phyloP scores from a whole-genome alignment of 768 basidiomycete genomes.

The Ramaria sp. region DNA sequence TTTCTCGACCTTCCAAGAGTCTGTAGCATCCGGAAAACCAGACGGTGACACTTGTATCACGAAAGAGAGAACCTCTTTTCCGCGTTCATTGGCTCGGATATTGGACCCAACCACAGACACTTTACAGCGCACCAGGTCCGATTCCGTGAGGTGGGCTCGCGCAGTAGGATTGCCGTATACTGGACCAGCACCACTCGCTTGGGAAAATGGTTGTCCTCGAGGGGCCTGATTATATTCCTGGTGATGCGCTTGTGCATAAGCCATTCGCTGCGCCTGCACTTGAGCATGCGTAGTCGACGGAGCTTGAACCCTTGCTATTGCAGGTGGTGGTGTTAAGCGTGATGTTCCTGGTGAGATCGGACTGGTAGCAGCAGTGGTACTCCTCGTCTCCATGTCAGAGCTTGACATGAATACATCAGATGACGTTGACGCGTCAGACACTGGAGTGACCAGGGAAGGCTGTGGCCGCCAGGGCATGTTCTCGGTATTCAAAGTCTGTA shows the following conservation, averaged over 20 bases:
- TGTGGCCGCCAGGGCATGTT: constrained; percentile 10
- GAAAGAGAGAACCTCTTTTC: constrained; percentile 89
- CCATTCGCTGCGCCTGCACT: constrained; percentile 17
- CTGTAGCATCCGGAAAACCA: constrained; percentile 58
- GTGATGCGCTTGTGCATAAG: constrained; percentile 17
- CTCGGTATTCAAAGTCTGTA: neutral
- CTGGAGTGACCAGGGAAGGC: constrained; percentile 14
- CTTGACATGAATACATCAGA: neutral
- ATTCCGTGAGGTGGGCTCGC: constrained; percentile 25
- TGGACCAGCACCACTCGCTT: neutral
- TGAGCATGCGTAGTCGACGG: constrained; percentile 12
- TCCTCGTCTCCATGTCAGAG: neutral
- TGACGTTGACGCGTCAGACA: constrained; percentile 1
- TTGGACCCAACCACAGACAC: constrained; percentile 70
- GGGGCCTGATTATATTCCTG: constrained; percentile 17
- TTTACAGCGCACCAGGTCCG: constrained; percentile 63
- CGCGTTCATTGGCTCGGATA: constrained; percentile 80
- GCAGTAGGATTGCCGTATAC: neutral
- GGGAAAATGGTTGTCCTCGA: neutral
- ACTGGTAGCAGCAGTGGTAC: neutral
- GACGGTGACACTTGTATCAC: constrained; percentile 45
- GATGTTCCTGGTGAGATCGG: neutral
- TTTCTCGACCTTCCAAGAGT: constrained; percentile 81
- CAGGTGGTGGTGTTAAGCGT: neutral
- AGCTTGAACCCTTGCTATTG: neutral